Evolutionary conservation across 306 rosid genomes (phyloP), one percentile per base, ranked within the genome.

Genomic region (Lagenaria siceraria): DNA sequence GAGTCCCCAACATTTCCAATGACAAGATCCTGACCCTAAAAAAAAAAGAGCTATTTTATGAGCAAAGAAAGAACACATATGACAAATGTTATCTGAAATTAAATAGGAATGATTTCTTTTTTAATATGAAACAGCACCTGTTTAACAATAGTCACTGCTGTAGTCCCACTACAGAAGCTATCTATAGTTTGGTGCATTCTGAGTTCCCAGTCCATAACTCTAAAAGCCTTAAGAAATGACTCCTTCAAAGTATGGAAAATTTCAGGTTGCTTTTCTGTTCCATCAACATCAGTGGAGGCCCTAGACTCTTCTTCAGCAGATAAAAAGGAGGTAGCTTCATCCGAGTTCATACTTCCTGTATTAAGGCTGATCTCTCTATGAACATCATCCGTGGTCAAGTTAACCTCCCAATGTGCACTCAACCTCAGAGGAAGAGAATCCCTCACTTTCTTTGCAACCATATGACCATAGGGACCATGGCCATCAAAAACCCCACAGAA

Each of bases 401-500:
- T 87, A 42, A 78, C 82, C 80, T 92, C 98, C 99, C 97, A 96
- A 75, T 90, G 89, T 29, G 97, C 81, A 81, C 91, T 96, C 87
- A 96, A 86, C 68, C 84, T 92, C 74, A 96, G 84, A 77, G 99
- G 99, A 79, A 96, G 97, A 75, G 92, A 87, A 87, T 96, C 99
- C 89, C 99, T 89, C 88, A 96, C 99, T 86, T 86, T 92, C 86
- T 89, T 96, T 1, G 99, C 99, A 74, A 96, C 99, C 99, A 96
- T 86, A 83, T 96, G 99, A 65, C 99, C 99, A 76, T 25, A 96
- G 0, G 99, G 99, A 62, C 99, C 99, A 11, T 96, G 99, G 43
- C 99, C 99, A 81, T 96, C 99, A 69, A 96, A 96, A 83, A 96
- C 99, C 51, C 99, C 99, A 77, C 99, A 96, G 84, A 96, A 96